Percentiles rank a stretch among this genome's conserved stretches.
These are phyloP conservation scores for Colletotrichum sp. DNA, from an alignment of 2,329 filamentous ascomycete species.

Conservation along the genomic window DNA sequence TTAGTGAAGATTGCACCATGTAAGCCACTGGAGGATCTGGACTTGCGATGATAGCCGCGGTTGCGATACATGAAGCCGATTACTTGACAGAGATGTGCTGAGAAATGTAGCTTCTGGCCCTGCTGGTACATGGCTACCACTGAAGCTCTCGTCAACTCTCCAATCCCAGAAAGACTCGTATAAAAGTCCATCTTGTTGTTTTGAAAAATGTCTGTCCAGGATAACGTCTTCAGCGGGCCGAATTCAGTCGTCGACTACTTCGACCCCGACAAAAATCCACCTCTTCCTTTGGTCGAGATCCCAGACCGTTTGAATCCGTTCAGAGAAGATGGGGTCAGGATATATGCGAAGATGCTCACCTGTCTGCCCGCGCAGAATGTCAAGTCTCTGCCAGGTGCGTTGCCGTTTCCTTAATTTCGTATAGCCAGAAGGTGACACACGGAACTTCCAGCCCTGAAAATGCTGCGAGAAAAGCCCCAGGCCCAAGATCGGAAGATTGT, in stretches of 20 bases:
- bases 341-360: constrained; percentile 70
- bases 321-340: constrained; percentile 60
- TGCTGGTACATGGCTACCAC: background rate
- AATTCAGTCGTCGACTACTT: constrained; percentile 63
- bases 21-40: background rate
- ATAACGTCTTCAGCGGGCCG: constrained; percentile 62
- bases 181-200: accelerated
- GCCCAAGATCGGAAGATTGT: background rate
- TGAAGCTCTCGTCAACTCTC: background rate
- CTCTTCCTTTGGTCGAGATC: constrained; percentile 64
- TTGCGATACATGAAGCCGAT: background rate
- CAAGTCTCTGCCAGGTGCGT: constrained; percentile 62
- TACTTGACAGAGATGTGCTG: background rate
- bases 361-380: constrained; percentile 67
- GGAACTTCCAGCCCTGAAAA: background rate
- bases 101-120: background rate
- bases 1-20: background rate
- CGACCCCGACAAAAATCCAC: constrained; percentile 61
- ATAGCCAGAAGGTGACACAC: background rate
- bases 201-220: background rate
- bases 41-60: background rate
- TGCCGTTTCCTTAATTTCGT: background rate
- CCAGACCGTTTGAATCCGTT: constrained; percentile 62
- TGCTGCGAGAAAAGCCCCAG: background rate
- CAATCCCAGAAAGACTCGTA: background rate